These are phyloP conservation scores for Aspergillus sp. DNA, from an alignment of 2,329 filamentous ascomycete genomes.

Conservation along the genomic window DNA sequence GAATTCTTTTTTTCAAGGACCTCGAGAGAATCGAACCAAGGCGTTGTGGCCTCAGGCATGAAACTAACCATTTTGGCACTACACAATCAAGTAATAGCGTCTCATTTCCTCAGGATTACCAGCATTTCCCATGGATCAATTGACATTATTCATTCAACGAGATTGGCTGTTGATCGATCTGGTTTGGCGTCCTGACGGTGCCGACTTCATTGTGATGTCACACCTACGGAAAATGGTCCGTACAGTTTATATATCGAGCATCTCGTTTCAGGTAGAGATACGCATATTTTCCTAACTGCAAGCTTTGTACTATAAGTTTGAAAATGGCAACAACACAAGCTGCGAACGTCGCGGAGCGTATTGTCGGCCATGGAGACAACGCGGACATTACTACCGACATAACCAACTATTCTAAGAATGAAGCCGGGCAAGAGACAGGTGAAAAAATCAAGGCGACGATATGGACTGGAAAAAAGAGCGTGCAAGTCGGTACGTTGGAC, in stretches of 20 bases:
- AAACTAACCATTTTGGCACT: too few species aligned
- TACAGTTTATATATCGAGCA: neutral
- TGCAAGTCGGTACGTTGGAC: slow-evolving; percentile 52
- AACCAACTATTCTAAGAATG: slow-evolving; percentile 54
- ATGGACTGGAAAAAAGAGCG: slow-evolving; percentile 76
- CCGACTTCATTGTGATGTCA: slow-evolving; percentile 15
- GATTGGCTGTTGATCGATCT: neutral
- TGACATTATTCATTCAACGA: too few species aligned
- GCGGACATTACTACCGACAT: slow-evolving; percentile 63
- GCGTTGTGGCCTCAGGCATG: too few species aligned
- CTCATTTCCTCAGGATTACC: too few species aligned
- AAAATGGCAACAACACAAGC: slow-evolving; percentile 57
- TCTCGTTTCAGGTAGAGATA: neutral
- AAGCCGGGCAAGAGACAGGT: slow-evolving; percentile 44
- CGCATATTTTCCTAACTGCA: neutral
- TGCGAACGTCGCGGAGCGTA: slow-evolving; percentile 61
- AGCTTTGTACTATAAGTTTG: neutral
- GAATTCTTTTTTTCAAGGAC: too few species aligned
- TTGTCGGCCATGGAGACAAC: slow-evolving; percentile 55
- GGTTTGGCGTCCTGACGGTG: neutral
- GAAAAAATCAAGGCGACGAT: slow-evolving; percentile 72
- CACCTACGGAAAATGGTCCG: neutral
- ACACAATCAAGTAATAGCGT: too few species aligned
- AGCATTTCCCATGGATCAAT: too few species aligned
- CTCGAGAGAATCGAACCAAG: too few species aligned